phyloP scores from a whole-genome alignment of 2,329 filamentous ascomycete genomes.

The Epichloe glyceriae region DNA sequence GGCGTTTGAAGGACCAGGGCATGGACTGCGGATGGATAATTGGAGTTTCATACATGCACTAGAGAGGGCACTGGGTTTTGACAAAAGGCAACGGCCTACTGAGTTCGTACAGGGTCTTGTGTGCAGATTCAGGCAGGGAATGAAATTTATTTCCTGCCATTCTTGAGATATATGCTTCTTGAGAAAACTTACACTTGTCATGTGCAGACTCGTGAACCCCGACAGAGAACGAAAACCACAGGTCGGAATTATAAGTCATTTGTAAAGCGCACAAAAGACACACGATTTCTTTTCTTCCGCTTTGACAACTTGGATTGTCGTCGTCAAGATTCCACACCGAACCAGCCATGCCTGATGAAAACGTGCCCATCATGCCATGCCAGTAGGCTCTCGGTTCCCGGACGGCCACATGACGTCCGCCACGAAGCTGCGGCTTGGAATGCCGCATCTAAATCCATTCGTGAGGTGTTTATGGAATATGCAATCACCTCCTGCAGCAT shows the following conservation, averaged over 20 bases:
- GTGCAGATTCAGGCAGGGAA: not conserved
- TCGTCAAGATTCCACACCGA: no score
- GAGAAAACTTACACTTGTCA: not conserved
- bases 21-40: not conserved
- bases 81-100: no score
- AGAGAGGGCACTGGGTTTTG: no score
- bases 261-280: not conserved
- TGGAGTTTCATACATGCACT: no score
- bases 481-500: no score
- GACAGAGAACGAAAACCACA: not conserved
- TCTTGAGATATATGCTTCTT: not conserved
- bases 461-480: no score
- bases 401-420: constrained; percentile 2
- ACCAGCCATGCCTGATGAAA: not conserved
- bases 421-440: constrained; percentile 2
- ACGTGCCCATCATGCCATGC: not conserved
- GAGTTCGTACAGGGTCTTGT: not conserved
- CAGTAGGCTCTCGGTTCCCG: not conserved
- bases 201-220: not conserved
- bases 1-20: not conserved
- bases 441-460: no score
- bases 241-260: not conserved
- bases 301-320: no score
- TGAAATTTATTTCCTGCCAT: not conserved
- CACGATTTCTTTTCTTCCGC: no score